Conservation (phyloP, 768 basidiomycete genomes). For the Rhodotorula toruloides region DNA sequence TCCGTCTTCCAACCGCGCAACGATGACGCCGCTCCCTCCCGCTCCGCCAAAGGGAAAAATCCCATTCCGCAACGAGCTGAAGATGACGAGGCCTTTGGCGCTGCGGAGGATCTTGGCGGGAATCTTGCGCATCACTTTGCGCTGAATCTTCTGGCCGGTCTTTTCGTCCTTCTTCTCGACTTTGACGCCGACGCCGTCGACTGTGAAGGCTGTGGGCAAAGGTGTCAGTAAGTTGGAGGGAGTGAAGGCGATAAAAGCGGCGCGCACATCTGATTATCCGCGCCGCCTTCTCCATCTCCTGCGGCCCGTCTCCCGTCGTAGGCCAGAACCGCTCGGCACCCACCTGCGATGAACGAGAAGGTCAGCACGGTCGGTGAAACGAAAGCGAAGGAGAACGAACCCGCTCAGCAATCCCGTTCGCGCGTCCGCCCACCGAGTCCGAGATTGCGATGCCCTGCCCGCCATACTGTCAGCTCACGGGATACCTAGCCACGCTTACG, state of each 20-base stretch:
- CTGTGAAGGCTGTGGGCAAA: conserved; percentile 35
- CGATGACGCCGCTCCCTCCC: conserved; percentile 24
- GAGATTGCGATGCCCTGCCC: conserved; percentile 21
- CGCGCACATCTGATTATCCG: conserved; percentile 37
- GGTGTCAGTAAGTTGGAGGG: not conserved
- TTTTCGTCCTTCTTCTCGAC: conserved; percentile 8
- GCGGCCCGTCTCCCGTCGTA: conserved; percentile 8
- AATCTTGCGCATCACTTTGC: conserved; percentile 32
- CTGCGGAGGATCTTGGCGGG: conserved; percentile 20
- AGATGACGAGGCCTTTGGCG: conserved; percentile 38
- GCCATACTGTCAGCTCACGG: not conserved
- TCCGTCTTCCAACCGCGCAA: conserved; percentile 31
- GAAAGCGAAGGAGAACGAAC: not conserved
- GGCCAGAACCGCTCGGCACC: conserved; percentile 35
- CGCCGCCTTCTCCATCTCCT: conserved; percentile 41
- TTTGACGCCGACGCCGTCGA: conserved; percentile 24
- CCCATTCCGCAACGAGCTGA: conserved; percentile 38
- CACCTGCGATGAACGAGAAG: not conserved
- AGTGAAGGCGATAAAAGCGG: not conserved
- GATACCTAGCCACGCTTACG: too few relatives aligned
- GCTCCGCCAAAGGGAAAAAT: conserved; percentile 26
- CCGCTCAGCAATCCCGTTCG: conserved; percentile 16
- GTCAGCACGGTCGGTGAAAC: not conserved
- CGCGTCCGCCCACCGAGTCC: conserved; percentile 18
- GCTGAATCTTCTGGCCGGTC: conserved; percentile 33